Conservation (phyloP, 768 basidiomycete genomes). For the Phaffia australis region DNA sequence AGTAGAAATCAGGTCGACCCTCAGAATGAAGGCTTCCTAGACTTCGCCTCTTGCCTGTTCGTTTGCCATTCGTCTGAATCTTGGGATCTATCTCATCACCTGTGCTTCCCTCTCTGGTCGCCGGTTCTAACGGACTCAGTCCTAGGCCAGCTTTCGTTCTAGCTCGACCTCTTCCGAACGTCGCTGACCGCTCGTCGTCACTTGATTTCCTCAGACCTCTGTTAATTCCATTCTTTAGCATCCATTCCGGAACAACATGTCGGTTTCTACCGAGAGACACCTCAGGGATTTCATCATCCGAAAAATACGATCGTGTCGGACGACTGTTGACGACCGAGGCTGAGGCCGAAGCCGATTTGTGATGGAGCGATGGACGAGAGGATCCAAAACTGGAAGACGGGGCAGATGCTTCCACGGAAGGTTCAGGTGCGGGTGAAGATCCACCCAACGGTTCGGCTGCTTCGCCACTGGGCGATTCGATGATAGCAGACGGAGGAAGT, state of each 20-base stretch:
- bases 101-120: not conserved
- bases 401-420: not conserved
- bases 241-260: slow-evolving; percentile 94
- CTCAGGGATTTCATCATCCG: slow-evolving; percentile 70
- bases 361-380: slow-evolving; percentile 16
- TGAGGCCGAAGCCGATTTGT: slow-evolving; percentile 30
- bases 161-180: slow-evolving; percentile 1
- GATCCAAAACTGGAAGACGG: slow-evolving; percentile 20
- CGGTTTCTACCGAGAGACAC: slow-evolving; percentile 81
- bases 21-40: no score
- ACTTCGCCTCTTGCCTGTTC: no score
- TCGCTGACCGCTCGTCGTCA: slow-evolving; percentile 11
- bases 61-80: no score
- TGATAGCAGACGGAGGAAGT: slow-evolving; percentile 25
- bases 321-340: slow-evolving; percentile 9
- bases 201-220: slow-evolving; percentile 26
- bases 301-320: slow-evolving; percentile 6
- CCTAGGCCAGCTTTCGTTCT: not conserved
- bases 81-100: not conserved
- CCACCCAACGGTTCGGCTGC: no score
- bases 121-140: not conserved
- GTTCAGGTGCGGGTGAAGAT: no score
- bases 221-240: slow-evolving; percentile 45
- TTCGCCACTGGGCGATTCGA: not conserved
- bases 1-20: no score